Conservation (phyloP, 768 basidiomycete species). For the Boletellus sp. region DNA sequence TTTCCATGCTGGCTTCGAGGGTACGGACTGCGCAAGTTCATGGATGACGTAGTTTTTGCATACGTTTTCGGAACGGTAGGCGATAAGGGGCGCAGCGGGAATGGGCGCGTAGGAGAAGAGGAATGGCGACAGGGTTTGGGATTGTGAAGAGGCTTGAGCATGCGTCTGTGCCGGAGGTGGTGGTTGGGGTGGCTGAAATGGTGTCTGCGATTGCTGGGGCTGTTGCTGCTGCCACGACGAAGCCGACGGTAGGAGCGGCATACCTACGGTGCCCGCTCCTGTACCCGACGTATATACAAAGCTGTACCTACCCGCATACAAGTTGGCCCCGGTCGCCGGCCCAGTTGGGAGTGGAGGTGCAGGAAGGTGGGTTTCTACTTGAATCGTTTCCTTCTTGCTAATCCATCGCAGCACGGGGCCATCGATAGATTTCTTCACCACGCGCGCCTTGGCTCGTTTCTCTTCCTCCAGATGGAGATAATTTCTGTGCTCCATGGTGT, state of each 20-base stretch:
- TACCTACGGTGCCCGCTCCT: slow-evolving; percentile 1
- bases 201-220: neutral
- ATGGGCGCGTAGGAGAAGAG: slow-evolving; percentile 9
- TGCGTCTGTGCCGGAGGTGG: neutral
- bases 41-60: slow-evolving; percentile 72
- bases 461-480: slow-evolving; percentile 81
- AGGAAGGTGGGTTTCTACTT: slow-evolving; percentile 33
- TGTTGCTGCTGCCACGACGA: slow-evolving; percentile 4
- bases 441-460: slow-evolving; percentile 62
- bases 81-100: slow-evolving; percentile 13
- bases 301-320: slow-evolving; percentile 17
- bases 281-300: slow-evolving; percentile 19
- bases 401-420: slow-evolving; percentile 73
- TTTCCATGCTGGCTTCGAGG: slow-evolving; percentile 54
- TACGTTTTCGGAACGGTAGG: slow-evolving; percentile 45
- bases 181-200: slow-evolving; percentile 1
- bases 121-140: slow-evolving; percentile 1
- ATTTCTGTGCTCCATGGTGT: slow-evolving; percentile 71
- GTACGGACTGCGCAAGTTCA: slow-evolving; percentile 47
- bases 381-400: slow-evolving; percentile 58
- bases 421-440: slow-evolving; percentile 56
- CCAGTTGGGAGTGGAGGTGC: slow-evolving; percentile 26
- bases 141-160: neutral
- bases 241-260: neutral
- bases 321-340: slow-evolving; percentile 7